Evolutionary conservation across 129 eudicot species (phyloP), one percentile per base, ranked within the genome.

Genomic region (Escallonia rubra): DNA sequence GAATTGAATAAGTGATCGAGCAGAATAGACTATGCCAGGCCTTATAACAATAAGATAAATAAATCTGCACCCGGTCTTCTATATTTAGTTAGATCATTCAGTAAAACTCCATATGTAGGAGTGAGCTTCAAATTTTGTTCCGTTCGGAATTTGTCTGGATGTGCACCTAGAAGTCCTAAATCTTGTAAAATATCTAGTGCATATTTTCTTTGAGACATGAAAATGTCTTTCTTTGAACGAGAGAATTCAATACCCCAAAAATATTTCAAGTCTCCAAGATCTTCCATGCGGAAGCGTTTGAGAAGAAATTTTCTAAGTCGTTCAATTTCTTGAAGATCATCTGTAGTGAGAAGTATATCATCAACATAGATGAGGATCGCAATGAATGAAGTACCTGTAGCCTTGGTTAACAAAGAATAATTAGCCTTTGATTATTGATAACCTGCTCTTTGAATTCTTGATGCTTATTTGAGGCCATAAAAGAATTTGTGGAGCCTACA

Each of bases 121-220:
- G 68, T 45, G 23, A 63, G 68, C 14, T 63, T 43, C 53, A 63
- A 63, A 45, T 63, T n/a, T 63, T 63, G 68, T 13, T 43, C 54
- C 53, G 44, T 45, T 43, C 34, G 68, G 13, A 63, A 63, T 23
- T 43, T 63, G 50, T 63, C 39, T 15, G 54, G 53, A 2, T 54
- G 6, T 63, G 53, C 68, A 10, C 68, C 68, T 63, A 63, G 12
- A 46, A 63, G 52, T 43, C 68, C 40, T 45, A 23, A 43, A 43
- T 43, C 5, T 45, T 61, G 46, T 23, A 51, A 38, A 52, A 49
- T 66, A n/a, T 66, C 59, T 2, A 51, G 7, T 51, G 59, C 48
- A 41, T 66, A 66, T 52, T 66, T 51, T 50, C 71, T n/a, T n/a
- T n/a, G n/a, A n/a, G n/a, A n/a, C n/a, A n/a, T n/a, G n/a, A n/a